These are phyloP conservation scores for Paratinospora sagittata DNA, from an alignment of 164 flowering plant genomes.

Conservation along the genomic window DNA sequence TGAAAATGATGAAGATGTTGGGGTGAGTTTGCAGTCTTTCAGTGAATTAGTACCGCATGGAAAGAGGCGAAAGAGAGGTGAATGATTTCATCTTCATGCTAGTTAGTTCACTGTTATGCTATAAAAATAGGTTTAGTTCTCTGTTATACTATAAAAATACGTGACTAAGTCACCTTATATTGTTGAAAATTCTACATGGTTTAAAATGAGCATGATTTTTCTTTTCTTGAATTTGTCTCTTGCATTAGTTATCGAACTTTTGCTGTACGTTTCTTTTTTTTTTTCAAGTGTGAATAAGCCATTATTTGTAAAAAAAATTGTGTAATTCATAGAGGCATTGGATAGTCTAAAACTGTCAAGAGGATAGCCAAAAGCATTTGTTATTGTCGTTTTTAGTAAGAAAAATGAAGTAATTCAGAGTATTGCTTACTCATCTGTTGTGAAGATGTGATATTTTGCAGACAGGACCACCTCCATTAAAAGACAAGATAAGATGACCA, in stretches of 20 bases:
- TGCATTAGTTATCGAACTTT: slow-evolving; percentile 4
- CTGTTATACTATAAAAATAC: too few species aligned
- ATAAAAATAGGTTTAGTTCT: background rate
- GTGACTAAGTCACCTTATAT: background rate
- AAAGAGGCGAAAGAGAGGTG: slow-evolving; percentile 50
- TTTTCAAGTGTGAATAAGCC: background rate
- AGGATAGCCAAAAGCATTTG: too few species aligned
- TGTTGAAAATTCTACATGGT: slow-evolving; percentile 7
- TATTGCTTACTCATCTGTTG: too few species aligned
- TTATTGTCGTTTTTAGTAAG: too few species aligned
- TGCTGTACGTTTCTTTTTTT: background rate
- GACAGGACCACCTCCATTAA: too few species aligned
- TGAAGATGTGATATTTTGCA: too few species aligned
- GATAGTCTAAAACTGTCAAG: too few species aligned
- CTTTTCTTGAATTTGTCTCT: slow-evolving; percentile 3
- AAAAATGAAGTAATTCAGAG: too few species aligned
- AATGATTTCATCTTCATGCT: too few species aligned
- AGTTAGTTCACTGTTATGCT: background rate
- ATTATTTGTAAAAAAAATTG: too few species aligned
- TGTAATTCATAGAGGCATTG: too few species aligned
- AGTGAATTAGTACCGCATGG: slow-evolving; percentile 40
- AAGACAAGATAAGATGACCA: too few species aligned
- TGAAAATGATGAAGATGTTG: slow-evolving; percentile 88
- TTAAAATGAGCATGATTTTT: slow-evolving; percentile 3
- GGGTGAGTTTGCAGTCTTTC: slow-evolving; percentile 62